Conservation (phyloP, 495 filamentous ascomycete genomes). For the Trichocladium uniseriatum region DNA sequence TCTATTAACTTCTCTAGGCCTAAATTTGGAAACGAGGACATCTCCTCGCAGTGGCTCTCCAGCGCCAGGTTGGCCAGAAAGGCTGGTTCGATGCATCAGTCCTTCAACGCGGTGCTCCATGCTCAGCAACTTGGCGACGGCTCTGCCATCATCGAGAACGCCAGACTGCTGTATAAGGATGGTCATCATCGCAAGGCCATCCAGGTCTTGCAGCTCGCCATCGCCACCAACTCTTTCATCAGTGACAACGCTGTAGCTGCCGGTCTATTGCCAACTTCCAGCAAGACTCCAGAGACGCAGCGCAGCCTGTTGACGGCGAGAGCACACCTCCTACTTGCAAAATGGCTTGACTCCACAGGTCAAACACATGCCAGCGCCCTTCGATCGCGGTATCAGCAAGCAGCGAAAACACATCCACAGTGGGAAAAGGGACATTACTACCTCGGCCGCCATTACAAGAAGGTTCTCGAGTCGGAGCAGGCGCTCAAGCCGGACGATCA, state of each 20-base stretch:
- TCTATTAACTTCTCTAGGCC: constrained; percentile 34
- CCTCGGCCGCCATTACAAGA: constrained; percentile 94
- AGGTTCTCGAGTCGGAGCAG: constrained; percentile 83
- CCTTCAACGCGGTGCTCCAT: constrained; percentile 87
- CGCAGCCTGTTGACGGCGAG: constrained; percentile 49
- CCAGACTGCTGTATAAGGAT: constrained; percentile 86
- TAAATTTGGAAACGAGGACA: constrained; percentile 51
- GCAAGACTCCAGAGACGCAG: constrained; percentile 35
- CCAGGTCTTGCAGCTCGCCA: constrained; percentile 75
- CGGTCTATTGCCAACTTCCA: constrained; percentile 37
- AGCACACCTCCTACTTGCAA: constrained; percentile 82
- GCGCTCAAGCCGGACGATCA: constrained; percentile 58
- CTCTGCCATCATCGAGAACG: constrained; percentile 85
- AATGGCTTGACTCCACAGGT: constrained; percentile 89
- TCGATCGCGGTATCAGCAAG: constrained; percentile 67
- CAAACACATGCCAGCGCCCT: constrained; percentile 76
- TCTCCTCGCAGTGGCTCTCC: constrained; percentile 76
- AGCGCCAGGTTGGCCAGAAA: constrained; percentile 83
- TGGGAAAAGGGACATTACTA: constrained; percentile 99
- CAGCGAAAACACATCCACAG: constrained; percentile 48
- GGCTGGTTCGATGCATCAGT: constrained; percentile 66
- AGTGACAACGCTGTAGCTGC: constrained; percentile 18
- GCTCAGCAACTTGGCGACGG: constrained; percentile 74
- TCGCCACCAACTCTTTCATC: constrained; percentile 60
- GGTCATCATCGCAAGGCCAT: constrained; percentile 93